phyloP scores from a whole-genome alignment of 225 moss, liverwort and hornwort genomes.

The Physcomitrium patens region DNA sequence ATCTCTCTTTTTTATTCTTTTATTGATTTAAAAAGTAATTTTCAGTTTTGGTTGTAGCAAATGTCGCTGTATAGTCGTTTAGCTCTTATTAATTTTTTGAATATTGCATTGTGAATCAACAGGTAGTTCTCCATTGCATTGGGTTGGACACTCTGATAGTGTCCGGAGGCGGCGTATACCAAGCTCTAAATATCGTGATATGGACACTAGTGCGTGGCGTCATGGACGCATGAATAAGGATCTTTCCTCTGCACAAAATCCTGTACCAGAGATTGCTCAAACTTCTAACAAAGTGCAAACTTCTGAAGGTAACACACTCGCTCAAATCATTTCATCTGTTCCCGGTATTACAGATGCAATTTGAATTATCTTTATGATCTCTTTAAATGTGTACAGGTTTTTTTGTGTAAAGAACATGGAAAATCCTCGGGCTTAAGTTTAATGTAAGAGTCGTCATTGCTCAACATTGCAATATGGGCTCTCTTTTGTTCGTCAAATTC shows the following conservation, averaged over 20 bases:
- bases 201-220: constrained; percentile 57
- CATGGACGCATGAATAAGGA: constrained; percentile 30
- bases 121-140: constrained; percentile 50
- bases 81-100: not conserved
- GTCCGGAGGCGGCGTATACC: constrained; percentile 62
- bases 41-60: not conserved
- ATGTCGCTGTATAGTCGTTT: not conserved
- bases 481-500: not conserved
- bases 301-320: constrained; percentile 17
- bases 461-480: constrained; percentile 5
- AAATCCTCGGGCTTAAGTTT: constrained; percentile 12
- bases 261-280: constrained; percentile 30
- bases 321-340: constrained; percentile 16
- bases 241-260: constrained; percentile 13
- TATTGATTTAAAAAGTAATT: too few species aligned
- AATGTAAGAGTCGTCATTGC: constrained; percentile 8
- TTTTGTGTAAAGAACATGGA: constrained; percentile 8
- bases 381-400: not conserved
- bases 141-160: constrained; percentile 68
- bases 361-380: constrained; percentile 1
- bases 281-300: constrained; percentile 21
- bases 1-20: not conserved
- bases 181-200: constrained; percentile 67
- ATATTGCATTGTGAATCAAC: not conserved
- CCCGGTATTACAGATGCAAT: constrained; percentile 28